Conservation (phyloP, 805 yeast genomes). For the Yarrowia bubula region DNA sequence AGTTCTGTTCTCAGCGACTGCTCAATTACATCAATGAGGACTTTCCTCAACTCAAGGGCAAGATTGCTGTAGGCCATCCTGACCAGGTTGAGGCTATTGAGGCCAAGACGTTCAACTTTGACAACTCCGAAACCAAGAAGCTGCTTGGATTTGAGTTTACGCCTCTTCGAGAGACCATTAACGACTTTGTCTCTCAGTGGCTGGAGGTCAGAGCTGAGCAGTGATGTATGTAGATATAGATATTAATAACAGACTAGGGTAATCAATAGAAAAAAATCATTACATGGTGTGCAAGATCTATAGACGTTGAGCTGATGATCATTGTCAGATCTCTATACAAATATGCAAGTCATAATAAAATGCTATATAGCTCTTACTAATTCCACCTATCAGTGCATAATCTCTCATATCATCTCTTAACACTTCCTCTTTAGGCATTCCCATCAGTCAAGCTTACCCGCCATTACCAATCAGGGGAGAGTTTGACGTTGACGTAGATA, state of each 20-base stretch:
- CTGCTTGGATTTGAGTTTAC: conserved; percentile 8
- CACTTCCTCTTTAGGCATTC: no score
- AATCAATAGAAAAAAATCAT: no score
- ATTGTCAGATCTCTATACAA: no score
- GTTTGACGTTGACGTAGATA: neutral
- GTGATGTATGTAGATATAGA: neutral
- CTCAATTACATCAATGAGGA: conserved; percentile 30
- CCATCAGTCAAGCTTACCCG: conserved; percentile 8
- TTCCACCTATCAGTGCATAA: no score
- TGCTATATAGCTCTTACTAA: no score
- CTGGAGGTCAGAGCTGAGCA: neutral
- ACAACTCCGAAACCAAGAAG: conserved; percentile 21
- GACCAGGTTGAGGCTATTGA: neutral
- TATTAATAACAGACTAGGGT: neutral
- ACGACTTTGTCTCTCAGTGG: conserved; percentile 13
- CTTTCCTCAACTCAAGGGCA: conserved; percentile 11
- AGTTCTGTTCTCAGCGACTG: conserved; percentile 28
- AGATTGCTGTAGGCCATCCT: neutral
- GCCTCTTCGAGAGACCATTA: neutral
- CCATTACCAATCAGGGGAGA: neutral
- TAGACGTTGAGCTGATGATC: no score
- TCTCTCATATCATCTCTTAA: no score
- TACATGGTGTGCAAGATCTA: no score
- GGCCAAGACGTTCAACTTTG: conserved; percentile 1
- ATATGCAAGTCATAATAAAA: no score